Base-by-base conservation (phyloP, 2,329 filamentous ascomycete genomes). In the Aspergillus vadensis region DNA sequence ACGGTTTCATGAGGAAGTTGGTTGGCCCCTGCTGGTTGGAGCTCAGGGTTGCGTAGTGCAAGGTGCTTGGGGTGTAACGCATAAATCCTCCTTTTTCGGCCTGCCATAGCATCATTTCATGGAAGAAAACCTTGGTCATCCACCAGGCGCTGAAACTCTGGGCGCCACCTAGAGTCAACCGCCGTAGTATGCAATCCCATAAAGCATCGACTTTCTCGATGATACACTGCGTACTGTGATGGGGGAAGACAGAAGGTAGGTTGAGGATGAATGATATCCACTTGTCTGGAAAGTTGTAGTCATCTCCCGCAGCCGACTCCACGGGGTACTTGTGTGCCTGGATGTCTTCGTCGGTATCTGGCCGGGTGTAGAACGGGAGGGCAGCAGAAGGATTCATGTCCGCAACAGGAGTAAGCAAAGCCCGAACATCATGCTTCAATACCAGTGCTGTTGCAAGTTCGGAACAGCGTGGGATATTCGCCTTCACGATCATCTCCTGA, bases 71-170 rank as follows among this genome's bases (percentile, higher is more conserved):
- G 2, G 76, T 75, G 63, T 82, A 81, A 32, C 82, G 82, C 80
- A 97, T 88, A 72, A 97, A 97, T 0, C 94, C 94, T 54, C 93
- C 94, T 69, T 93, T 88, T 70, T 96, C 92, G 0, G 91, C 92
- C 67, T 97, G 82, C 84, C 96, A 97, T 59, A 90, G 84, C 53
- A 92, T 87, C 91, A 96, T 96, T 78, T 98, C 94, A 71, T 97
- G 93, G 55, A 97, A 86, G 83, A 94, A 98, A 60, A 94, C 93
- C 74, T 97, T 97, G 3, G 92, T 92, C 60, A 97, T 91, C 79
- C 79, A 81, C 79, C 79, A 81, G 5, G 78, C 77, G 65, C 79
- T 80, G 61, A 80, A 81, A 61, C 79, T 81, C 50, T 77, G 74
- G 6, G 79, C 79, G 10, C 78, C 79, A 50, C 74, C 75, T 27